Evolutionary conservation across 768 basidiomycete species (phyloP).

Genomic region (Mycena floridula): DNA sequence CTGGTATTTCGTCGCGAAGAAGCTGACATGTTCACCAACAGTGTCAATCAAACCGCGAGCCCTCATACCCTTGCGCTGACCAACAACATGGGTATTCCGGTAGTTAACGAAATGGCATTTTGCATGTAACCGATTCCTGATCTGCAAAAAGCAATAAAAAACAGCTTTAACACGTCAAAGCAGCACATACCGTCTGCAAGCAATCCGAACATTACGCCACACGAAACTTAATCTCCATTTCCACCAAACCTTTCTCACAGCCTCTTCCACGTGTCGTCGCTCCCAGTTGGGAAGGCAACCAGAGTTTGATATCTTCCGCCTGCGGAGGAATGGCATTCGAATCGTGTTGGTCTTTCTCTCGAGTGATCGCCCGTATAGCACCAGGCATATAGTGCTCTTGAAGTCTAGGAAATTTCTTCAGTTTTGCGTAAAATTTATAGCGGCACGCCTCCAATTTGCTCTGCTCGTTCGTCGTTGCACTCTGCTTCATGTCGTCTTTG

Average conservation of each 20-base stretch:
- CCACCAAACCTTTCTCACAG: background rate
- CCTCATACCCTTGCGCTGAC: slow-evolving; percentile 1
- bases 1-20: background rate
- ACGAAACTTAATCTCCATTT: slow-evolving; percentile 4
- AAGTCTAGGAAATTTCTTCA: background rate
- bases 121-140: too few relatives aligned
- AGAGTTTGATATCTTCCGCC: slow-evolving; percentile 1
- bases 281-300: slow-evolving; percentile 2
- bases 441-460: background rate
- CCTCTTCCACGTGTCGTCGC: background rate
- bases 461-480: background rate
- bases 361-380: background rate
- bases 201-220: background rate
- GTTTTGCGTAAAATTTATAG: background rate
- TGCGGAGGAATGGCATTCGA: background rate
- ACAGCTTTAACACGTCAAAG: too few relatives aligned
- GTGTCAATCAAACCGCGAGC: background rate
- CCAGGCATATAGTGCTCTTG: slow-evolving; percentile 1
- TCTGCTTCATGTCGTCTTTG: background rate
- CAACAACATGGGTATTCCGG: background rate
- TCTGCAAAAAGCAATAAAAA: too few relatives aligned
- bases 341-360: background rate
- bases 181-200: background rate
- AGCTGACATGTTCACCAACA: background rate
- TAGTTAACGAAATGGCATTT: background rate